Base-by-base conservation (phyloP, 768 basidiomycete genomes). In the Kwoniella botswanensis region DNA sequence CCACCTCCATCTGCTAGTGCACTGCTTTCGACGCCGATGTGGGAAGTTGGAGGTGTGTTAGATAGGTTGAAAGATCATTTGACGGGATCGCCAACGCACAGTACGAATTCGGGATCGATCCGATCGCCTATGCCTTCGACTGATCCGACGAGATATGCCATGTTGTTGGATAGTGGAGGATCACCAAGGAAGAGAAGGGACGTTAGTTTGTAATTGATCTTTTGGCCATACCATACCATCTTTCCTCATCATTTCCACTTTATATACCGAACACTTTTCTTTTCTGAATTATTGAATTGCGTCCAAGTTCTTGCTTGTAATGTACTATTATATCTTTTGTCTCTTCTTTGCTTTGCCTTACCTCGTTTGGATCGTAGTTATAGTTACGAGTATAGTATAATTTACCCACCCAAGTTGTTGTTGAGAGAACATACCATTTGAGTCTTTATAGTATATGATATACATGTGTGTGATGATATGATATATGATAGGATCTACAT, bases 11-110 rank as follows among this genome's bases (percentile, higher is more conserved):
- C 68, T 2, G 70, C 67, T 1, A 66, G 63, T 44, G 71, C 65
- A 29, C 56, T 75, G 15, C 63, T 75, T 3, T 72, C 71, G 1
- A 75, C 74, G 21, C 74, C 74, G 1, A 58, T 71, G 64, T 75
- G 74, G 74, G 74, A 75, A 52, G 61, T 68, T 4, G 69, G 69
- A 41, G 71, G 71, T 13, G 72, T 72, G 18, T 53, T 75, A 9
- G 71, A 72, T 58, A 55, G 74, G 44, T 55, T 75, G 18, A 74
- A 74, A 52, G 74, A 67, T 44, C 57, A 65, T 41, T 61, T 63
- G 43, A 68, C 63, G 18, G 71, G 71, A 13, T 71, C 70, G 4
- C 74, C 74, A 9, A 74, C 73, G 17, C 65, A 66, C 57, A 24
- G 59, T 17, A n/a, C 17, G 10, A 60, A 60, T 60, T n/a, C n/a